Conservation (phyloP, 768 basidiomycete genomes). For the Kwoniella sp. region DNA sequence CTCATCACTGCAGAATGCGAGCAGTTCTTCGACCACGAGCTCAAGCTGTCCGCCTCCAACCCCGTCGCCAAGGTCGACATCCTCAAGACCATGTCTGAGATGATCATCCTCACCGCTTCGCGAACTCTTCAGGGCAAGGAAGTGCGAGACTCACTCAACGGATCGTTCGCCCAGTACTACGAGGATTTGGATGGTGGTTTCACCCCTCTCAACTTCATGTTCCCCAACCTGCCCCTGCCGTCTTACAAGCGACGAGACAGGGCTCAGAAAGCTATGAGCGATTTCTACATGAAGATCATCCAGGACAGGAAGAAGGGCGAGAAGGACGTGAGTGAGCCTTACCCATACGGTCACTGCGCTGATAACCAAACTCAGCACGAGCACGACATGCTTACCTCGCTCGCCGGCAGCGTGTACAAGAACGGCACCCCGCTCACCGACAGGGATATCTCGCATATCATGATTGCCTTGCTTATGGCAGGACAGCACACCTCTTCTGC, state of each 20-base stretch:
- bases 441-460: constrained; percentile 91
- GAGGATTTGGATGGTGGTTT: constrained; percentile 92
- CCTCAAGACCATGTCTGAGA: constrained; percentile 69
- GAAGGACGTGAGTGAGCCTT: constrained; percentile 51
- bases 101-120: constrained; percentile 91
- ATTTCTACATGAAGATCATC: constrained; percentile 87
- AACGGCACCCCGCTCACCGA: constrained; percentile 72
- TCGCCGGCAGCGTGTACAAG: constrained; percentile 78
- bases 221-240: constrained; percentile 85
- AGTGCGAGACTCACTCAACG: constrained; percentile 72
- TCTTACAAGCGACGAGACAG: constrained; percentile 82
- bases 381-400: constrained; percentile 86
- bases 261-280: constrained; percentile 87
- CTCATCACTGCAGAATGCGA: constrained; percentile 66
- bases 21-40: constrained; percentile 65
- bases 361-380: constrained; percentile 63
- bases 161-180: constrained; percentile 76
- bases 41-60: constrained; percentile 56
- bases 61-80: constrained; percentile 56
- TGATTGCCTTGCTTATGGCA: constrained; percentile 99
- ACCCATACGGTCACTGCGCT: not conserved
- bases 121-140: constrained; percentile 90
- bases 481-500: constrained; percentile 98
- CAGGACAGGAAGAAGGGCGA: constrained; percentile 60
- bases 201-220: constrained; percentile 90